Base-by-base conservation (phyloP, 352 stramenopile species). In the Globisporangium yorkense region DNA sequence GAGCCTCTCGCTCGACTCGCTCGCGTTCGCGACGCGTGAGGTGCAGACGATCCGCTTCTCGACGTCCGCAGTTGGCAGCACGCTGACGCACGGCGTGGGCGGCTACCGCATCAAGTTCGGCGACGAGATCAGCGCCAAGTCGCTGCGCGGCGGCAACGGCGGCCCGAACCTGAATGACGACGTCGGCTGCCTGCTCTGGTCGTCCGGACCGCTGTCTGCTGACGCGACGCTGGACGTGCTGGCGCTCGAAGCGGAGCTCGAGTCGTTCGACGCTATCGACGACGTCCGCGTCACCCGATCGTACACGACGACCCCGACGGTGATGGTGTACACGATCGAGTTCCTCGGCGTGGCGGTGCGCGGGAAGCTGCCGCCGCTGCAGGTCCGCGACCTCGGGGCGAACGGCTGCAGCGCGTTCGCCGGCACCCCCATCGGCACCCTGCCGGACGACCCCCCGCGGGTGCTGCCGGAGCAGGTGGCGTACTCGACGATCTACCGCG, bases 31-130 rank as follows among this genome's bases (percentile, higher is more conserved):
- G 33, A 90, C 81, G 12, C 71, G 75, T 3, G 82, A 92, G 61
- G 76, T 90, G 46, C 80, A 92, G 53, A 80, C 71, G n/a, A 74
- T 94, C 20, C 61, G 60, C 8, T 72, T 94, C 29, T 67, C 54
- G 0, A 69, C 73, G 8, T 61, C 67, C 0, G 63, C 66, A 2
- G 54, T 29, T 21, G 48, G 48, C 1, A 41, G 63, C 13, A 54
- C 67, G 45, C 61, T 94, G 3, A 56, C 43, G 0, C 75, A 80
- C 29, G 84, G 88, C 7, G 37, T 57, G 0, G 76, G 87, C n/a
- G 94, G 94, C 4, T 98, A 94, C 65, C 86, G 95, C 0, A 68
- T 98, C 24, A 66, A 79, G 27, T 98, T 98, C 50, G 91, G 89
- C 7, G 76, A 87, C 20, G 90, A 97, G 66, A 94, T 80, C 10